Base-by-base conservation (phyloP, 495 filamentous ascomycete genomes). In the Aspergillus asperescens region DNA sequence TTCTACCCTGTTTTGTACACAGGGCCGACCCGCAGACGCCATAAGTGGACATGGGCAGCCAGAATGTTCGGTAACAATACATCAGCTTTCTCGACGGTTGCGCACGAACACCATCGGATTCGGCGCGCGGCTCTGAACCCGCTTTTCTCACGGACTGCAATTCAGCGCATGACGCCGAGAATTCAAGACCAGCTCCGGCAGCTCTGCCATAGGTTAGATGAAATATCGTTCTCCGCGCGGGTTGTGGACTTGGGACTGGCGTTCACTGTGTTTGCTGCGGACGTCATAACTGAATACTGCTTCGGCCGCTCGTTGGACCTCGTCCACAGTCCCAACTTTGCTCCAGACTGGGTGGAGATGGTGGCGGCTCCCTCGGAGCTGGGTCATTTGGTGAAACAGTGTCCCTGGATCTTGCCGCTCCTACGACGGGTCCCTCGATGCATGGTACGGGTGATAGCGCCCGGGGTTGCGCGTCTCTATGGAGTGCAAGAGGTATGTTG, bases 201-300 rank as follows among this genome's bases (percentile, higher is more conserved):
- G 34, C 35, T 50, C 15, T 50, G 47, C n/a, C 20, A 40, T 18
- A 16, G 32, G 22, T 24, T 50, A 0, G 46, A 48, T 37, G 46
- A 25, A 25, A n/a, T 48, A 10, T 37, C 15, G 8, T 37, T 15
- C n/a, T 24, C 31, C 5, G 19, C 18, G 20, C 46, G 32, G 19
- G 46, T 37, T 25, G 29, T 48, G 16, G 46, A 48, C 18, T 29
- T 48, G 9, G 46, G 46, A 1, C 7, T 32, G 1, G 46, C 31
- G 2, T 25, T 48, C 20, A 48, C 46, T 23, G 46, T 38, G 20
- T 48, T 48, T 4, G 46, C 46, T 22, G 46, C 46, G 22, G 46
- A 48, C 22, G 46, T 48, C 32, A 48, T 48, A 9, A 48, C 46
- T 7, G 46, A 48, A 15, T 48, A 48, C 20, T 48, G 46, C 32